Evolutionary conservation across 345 rosid species (phyloP).

Genomic region (Eucalyptus pauciflora): DNA sequence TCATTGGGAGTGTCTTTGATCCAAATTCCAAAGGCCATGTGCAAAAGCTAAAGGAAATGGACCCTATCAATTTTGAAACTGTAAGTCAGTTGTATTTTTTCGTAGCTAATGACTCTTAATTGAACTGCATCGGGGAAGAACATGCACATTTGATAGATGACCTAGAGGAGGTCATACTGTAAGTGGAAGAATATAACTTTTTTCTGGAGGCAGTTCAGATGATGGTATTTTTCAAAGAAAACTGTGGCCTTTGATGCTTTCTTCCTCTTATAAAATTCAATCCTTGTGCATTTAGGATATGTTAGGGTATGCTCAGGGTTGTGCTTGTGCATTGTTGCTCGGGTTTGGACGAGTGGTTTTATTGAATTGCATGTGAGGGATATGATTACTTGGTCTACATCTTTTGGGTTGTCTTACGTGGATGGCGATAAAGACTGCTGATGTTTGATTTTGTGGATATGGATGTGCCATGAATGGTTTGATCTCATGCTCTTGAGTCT

Average conservation of each 20-base stretch:
- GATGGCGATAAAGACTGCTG: neutral
- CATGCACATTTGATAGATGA: neutral
- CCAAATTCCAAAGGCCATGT: constrained; percentile 57
- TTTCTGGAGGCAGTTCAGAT: neutral
- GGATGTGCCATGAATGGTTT: neutral
- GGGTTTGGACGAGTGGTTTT: neutral
- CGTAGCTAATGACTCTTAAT: neutral
- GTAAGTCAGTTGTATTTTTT: constrained; percentile 25
- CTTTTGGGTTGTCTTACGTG: neutral
- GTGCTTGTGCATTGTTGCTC: neutral
- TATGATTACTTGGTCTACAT: neutral
- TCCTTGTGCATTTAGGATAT: neutral
- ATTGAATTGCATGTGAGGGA: neutral
- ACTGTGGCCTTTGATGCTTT: neutral
- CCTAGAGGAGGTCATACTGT: neutral
- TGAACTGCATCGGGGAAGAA: neutral
- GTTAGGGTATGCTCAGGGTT: neutral
- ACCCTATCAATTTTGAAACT: constrained; percentile 89
- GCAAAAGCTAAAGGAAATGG: constrained; percentile 92
- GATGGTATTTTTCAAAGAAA: neutral
- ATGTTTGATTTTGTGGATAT: neutral
- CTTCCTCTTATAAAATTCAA: neutral
- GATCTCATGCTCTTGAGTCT: neutral
- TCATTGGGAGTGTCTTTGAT: constrained; percentile 92
- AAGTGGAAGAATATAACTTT: neutral